Conservation (phyloP, 306 rosid species). For the Dalbergia oliveri region DNA sequence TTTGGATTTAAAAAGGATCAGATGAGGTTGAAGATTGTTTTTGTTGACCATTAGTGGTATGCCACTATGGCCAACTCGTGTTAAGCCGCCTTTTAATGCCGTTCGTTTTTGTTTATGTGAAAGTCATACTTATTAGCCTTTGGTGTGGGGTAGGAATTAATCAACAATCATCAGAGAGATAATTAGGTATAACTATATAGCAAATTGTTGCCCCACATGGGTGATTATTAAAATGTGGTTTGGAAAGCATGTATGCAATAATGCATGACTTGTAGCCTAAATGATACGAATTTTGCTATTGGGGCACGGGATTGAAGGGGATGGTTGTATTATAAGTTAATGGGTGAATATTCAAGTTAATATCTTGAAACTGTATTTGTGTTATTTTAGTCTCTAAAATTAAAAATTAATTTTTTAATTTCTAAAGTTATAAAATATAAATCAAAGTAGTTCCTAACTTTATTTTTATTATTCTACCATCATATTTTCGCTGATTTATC, state of each 20-base stretch:
- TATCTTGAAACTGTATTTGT: no score
- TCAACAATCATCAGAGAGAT: not conserved
- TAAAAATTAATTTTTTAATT: no score
- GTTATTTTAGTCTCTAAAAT: no score
- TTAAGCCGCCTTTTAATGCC: slow-evolving; percentile 58
- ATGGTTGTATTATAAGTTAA: not conserved
- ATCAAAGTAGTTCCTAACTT: no score
- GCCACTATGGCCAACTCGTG: not conserved
- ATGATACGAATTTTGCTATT: not conserved
- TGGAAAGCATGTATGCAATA: slow-evolving; percentile 39
- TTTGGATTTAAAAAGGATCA: slow-evolving; percentile 14
- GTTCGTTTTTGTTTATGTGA: slow-evolving; percentile 27
- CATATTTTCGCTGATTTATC: no score
- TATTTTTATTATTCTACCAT: no score
- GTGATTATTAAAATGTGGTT: slow-evolving; percentile 21
- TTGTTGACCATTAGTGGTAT: slow-evolving; percentile 49
- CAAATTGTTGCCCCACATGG: slow-evolving; percentile 40
- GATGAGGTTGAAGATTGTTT: slow-evolving; percentile 25
- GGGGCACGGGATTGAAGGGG: slow-evolving; percentile 28
- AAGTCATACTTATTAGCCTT: slow-evolving; percentile 16
- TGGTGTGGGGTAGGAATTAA: not conserved
- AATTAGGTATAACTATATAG: not conserved
- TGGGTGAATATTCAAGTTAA: no score
- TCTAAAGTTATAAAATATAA: no score
- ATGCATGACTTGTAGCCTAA: slow-evolving; percentile 27